Conservation (phyloP, 805 yeast species). For the Zygoascus bituminiphila region DNA sequence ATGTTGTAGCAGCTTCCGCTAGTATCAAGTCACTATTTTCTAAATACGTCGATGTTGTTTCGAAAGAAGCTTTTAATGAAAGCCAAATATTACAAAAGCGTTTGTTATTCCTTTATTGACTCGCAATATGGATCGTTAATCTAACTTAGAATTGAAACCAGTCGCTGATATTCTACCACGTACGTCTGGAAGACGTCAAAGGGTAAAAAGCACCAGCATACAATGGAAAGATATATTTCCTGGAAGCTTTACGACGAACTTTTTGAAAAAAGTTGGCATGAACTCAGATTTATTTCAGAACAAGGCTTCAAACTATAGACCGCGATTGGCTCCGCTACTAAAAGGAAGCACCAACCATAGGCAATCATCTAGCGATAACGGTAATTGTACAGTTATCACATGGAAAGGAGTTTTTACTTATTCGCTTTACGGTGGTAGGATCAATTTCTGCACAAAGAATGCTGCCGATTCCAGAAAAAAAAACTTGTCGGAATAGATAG, state of each 20-base stretch:
- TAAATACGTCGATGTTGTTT: background rate
- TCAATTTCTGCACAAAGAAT: slow-evolving; percentile 12
- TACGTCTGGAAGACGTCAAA: no score
- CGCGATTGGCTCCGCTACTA: background rate
- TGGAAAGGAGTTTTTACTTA: slow-evolving; percentile 16
- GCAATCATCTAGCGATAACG: background rate
- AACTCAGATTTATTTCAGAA: background rate
- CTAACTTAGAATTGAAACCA: no score
- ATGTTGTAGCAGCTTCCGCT: background rate
- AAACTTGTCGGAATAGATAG: background rate
- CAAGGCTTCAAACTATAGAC: background rate
- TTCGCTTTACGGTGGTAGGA: slow-evolving; percentile 13
- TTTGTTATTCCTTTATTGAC: no score
- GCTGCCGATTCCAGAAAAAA: background rate
- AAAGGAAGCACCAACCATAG: background rate
- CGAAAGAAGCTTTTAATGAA: no score
- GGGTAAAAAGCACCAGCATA: no score
- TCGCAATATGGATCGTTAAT: no score
- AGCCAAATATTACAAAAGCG: no score
- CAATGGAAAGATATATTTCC: background rate
- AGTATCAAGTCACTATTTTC: background rate
- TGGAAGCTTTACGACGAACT: background rate
- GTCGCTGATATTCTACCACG: no score
- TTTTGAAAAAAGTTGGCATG: background rate
- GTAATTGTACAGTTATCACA: slow-evolving; percentile 10